A percentile compares a stretch with the other conserved stretches of the same genome.
Conservation (phyloP, 2,329 filamentous ascomycete species). For the Aspergillus ruber region DNA sequence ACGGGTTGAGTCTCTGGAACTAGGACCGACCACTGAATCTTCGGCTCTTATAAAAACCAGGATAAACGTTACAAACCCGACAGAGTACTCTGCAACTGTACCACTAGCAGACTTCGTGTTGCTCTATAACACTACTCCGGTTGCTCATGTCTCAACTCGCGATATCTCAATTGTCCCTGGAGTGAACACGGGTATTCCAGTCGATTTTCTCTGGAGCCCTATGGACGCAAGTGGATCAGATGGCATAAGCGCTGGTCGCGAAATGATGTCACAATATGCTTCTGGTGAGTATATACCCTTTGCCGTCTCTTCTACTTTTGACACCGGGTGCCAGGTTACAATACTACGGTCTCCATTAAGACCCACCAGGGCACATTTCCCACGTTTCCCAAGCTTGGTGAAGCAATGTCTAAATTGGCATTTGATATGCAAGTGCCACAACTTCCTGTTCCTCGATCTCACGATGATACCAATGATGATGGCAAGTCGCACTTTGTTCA, state of each 20-base stretch:
- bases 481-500: constrained; percentile 65
- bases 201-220: constrained; percentile 71
- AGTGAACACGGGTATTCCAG: constrained; percentile 62
- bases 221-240: constrained; percentile 53
- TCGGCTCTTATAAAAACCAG: constrained; percentile 65
- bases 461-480: constrained; percentile 35
- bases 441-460: constrained; percentile 52
- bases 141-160: constrained; percentile 67
- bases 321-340: constrained; percentile 50
- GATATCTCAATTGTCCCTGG: constrained; percentile 61
- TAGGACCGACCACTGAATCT: constrained; percentile 65
- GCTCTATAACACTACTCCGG: constrained; percentile 62
- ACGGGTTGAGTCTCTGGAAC: constrained; percentile 62
- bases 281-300: constrained; percentile 50
- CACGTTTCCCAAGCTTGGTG: constrained; percentile 62
- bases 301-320: neutral
- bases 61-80: constrained; percentile 86
- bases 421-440: constrained; percentile 66
- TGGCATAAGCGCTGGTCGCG: constrained; percentile 57
- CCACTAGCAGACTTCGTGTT: constrained; percentile 75
- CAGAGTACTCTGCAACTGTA: constrained; percentile 73
- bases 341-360: constrained; percentile 70
- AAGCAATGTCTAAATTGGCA: constrained; percentile 64
- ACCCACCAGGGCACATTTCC: constrained; percentile 69
- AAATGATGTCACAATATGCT: constrained; percentile 76